Percentiles rank a stretch among this genome's conserved stretches.
Evolutionary conservation across 2,329 filamentous ascomycete genomes (phyloP).

Genomic region (Fusarium tanahbumbuense): DNA sequence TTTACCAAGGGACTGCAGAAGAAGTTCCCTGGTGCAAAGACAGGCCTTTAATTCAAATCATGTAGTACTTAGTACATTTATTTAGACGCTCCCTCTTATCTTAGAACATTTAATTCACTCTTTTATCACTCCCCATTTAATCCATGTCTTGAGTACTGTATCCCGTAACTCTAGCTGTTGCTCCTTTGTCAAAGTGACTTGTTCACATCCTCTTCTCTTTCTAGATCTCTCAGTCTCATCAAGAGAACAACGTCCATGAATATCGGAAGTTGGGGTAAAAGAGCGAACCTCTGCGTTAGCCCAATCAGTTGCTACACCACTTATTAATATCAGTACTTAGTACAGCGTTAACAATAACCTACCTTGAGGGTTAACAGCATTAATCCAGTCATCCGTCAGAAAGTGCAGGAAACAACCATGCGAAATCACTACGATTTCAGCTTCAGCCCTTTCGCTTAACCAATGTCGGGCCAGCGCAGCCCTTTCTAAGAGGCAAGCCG

Average conservation of each 20-base stretch:
- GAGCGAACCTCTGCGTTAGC: conserved; percentile 3
- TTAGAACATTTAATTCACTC: background rate
- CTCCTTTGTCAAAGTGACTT: background rate
- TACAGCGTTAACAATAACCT: fast-evolving
- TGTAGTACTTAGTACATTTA: background rate
- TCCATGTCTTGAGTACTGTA: background rate
- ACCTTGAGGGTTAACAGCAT: background rate
- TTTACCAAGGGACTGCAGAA: conserved; percentile 5
- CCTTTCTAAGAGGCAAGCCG: fast-evolving
- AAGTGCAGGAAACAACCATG: conserved; percentile 10
- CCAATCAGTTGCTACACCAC: background rate
- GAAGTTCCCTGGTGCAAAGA: conserved; percentile 14
- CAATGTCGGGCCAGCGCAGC: background rate
- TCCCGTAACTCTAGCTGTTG: background rate
- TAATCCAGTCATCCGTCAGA: conserved; percentile 1
- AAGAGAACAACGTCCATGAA: fast-evolving
- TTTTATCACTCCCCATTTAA: background rate
- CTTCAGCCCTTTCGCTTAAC: background rate
- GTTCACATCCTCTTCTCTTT: background rate
- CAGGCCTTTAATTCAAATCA: background rate
- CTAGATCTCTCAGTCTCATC: background rate
- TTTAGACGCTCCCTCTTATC: background rate
- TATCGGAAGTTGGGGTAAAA: background rate
- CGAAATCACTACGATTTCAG: background rate
- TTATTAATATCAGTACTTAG: fast-evolving